phyloP scores from a whole-genome alignment of 805 yeast species.

The Candida oleophila region DNA sequence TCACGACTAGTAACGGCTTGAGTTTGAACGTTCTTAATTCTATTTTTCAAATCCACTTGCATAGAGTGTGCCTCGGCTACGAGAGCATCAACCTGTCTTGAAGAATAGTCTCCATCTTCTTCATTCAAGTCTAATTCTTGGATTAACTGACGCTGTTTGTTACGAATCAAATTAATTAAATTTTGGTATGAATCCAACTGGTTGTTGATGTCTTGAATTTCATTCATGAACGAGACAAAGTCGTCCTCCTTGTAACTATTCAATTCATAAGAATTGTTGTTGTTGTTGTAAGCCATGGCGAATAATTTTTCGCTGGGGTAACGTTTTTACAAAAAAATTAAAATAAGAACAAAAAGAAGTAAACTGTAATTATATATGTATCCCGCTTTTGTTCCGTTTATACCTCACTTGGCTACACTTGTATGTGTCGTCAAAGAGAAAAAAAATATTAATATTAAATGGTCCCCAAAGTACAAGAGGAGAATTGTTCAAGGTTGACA shows the following conservation, averaged over 20 bases:
- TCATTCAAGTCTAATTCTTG: constrained; percentile 42
- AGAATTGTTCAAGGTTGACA: no score
- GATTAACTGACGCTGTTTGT: constrained; percentile 39
- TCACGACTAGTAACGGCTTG: constrained; percentile 59
- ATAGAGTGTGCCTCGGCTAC: constrained; percentile 76
- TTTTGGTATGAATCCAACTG: constrained; percentile 41
- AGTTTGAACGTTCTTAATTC: constrained; percentile 76
- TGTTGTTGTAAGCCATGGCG: constrained; percentile 6
- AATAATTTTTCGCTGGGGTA: not conserved
- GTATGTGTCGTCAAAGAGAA: no score
- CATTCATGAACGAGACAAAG: constrained; percentile 45
- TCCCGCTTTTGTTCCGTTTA: no score
- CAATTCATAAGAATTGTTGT: constrained; percentile 27
- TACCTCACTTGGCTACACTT: no score
- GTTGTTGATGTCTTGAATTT: constrained; percentile 43
- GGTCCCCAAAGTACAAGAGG: no score
- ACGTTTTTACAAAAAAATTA: not conserved
- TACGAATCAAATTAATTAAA: constrained; percentile 37
- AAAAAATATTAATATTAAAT: no score
- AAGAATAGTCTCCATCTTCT: constrained; percentile 52
- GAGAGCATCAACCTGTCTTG: constrained; percentile 74
- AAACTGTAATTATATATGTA: no score
- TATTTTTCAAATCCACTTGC: constrained; percentile 69
- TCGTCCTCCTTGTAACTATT: constrained; percentile 33
- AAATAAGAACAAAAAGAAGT: no score